A percentile compares a stretch with the other conserved stretches of the same genome.
phyloP scores from a whole-genome alignment of 208 protist species.

The Leishmania tropica region DNA sequence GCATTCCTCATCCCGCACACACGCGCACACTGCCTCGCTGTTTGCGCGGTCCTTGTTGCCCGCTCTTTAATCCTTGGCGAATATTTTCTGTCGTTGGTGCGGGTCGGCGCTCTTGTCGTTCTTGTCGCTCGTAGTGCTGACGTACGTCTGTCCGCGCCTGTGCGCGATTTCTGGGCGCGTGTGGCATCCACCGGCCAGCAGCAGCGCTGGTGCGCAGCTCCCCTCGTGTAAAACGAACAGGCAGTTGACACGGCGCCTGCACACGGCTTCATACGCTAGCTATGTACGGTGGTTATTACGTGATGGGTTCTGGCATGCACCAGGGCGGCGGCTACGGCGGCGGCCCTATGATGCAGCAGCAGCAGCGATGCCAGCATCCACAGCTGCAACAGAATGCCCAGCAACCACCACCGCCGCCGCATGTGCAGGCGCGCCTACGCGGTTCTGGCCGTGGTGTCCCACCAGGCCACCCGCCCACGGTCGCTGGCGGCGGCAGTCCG shows the following conservation, averaged over 20 bases:
- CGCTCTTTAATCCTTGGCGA: background rate
- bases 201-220: background rate
- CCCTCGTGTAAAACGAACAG: background rate
- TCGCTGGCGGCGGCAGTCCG: background rate
- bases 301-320: conserved; percentile 30
- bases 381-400: conserved; percentile 5
- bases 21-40: background rate
- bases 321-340: conserved; percentile 14
- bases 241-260: background rate
- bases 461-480: background rate
- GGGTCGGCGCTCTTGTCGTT: background rate
- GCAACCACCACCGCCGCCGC: background rate
- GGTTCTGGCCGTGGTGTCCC: background rate
- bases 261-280: background rate
- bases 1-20: background rate
- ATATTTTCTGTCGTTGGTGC: background rate
- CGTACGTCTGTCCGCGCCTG: background rate
- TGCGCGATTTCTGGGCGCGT: background rate
- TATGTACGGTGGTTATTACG: conserved; percentile 38
- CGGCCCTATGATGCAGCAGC: conserved; percentile 21
- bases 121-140: background rate
- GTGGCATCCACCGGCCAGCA: background rate
- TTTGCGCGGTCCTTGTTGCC: background rate
- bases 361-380: conserved; percentile 1
- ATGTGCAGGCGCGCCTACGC: background rate